Base-by-base conservation (phyloP, 192 early-diverging fungal species). In the Endogone sp. region DNA sequence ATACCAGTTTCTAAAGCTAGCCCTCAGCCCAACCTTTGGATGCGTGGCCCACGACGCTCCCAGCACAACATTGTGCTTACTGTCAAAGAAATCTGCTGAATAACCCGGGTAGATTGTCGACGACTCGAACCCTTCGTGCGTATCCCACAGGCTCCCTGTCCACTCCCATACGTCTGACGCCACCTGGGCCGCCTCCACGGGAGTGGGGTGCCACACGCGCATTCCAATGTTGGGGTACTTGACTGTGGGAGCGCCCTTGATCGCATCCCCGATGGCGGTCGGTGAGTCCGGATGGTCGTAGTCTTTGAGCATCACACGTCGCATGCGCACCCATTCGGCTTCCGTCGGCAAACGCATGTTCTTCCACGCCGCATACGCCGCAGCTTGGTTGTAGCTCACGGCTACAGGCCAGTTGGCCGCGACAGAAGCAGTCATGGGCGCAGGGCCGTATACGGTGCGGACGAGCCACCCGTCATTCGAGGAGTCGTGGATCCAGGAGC, bases 21-120 rank as follows among this genome's bases (percentile, higher is more conserved):
- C 68, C 22, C 96, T 68, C 24, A 79, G 79, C 6, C 88, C 88
- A 16, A 96, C 84, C 8, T 87, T 59, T 9, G 92, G 92, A 61
- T 92, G 89, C 0, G 96, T 98, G 9, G 93, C 93, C 90, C 93
- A 98, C 2, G 86, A 88, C 0, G 74, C 96, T 58, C 96, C 96
- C 28, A 95, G 68, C 20, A 98, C 81, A 2, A 94, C 85, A 68
- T 85, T 80, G 77, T 98, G 94, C 64, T 93, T 91, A 26, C 79
- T 87, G 69, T 98, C 94, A 72, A 97, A 95, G 66, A 97, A 97
- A 72, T 98, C 94, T 3, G 82, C 71, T 3, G 93, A 93, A 78
- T 98, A 98, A 2, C 93, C 94, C 10, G 94, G 94, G 71, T 96
- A 98, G 37, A 92, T 68, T 25, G 75, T 64, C 23, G 88, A 89